These are phyloP conservation scores for Trichoderma simmonsii DNA, from an alignment of 2,329 filamentous ascomycete genomes.

Conservation along the genomic window DNA sequence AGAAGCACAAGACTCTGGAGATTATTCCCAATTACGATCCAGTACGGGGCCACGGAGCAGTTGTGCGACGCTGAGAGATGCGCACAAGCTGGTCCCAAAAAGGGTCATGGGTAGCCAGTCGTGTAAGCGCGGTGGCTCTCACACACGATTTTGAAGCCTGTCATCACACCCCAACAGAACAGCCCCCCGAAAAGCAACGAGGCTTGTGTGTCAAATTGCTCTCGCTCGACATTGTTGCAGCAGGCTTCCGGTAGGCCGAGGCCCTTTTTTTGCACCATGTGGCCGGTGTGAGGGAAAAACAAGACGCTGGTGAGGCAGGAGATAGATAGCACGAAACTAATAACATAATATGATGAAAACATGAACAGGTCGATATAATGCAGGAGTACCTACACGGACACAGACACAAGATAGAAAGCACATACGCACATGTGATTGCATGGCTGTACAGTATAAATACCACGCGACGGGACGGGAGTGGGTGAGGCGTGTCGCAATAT, in stretches of 20 bases:
- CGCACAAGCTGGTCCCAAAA: not conserved
- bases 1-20: not conserved
- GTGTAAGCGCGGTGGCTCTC: conserved; percentile 12
- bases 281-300: not conserved
- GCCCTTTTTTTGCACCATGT: not conserved
- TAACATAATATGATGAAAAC: not conserved
- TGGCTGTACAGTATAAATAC: not conserved
- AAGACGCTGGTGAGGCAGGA: not conserved
- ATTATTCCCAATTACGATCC: conserved; percentile 4
- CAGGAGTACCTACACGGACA: not conserved
- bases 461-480: not conserved
- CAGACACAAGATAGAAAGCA: not conserved
- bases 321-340: not conserved
- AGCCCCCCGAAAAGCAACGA: not conserved
- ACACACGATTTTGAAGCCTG: not conserved
- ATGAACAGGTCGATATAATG: not conserved
- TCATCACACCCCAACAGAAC: conserved; percentile 1
- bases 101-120: conserved; percentile 2
- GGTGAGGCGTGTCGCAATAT: not conserved
- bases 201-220: conserved; percentile 4
- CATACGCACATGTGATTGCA: conserved; percentile 8
- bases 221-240: not conserved
- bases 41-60: not conserved
- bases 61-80: not conserved
- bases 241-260: conserved; percentile 1